A percentile compares a stretch with the other conserved stretches of the same genome.
Evolutionary conservation across 2,329 filamentous ascomycete genomes (phyloP).

Genomic region (Ceratocystis smalleyi): DNA sequence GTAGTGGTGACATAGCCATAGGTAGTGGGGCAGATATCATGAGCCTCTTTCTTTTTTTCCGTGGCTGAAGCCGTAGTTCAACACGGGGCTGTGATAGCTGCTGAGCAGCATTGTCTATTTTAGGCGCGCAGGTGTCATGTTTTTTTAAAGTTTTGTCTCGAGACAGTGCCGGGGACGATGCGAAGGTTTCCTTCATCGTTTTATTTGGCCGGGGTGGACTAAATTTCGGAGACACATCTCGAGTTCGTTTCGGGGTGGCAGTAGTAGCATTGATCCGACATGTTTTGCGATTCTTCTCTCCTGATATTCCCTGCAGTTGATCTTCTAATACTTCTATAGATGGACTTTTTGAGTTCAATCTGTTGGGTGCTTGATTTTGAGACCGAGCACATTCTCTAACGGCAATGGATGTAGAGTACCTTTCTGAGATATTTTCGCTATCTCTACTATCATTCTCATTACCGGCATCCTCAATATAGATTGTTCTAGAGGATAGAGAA

Average conservation of each 20-base stretch:
- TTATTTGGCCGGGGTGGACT: not conserved
- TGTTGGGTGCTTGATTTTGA: not conserved
- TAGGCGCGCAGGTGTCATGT: not conserved
- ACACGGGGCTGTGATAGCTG: constrained; percentile 7
- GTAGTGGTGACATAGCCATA: not conserved
- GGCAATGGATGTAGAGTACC: too few relatives aligned
- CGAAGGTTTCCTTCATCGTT: not conserved
- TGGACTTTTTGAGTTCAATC: not conserved
- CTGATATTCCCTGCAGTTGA: not conserved
- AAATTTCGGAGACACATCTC: not conserved
- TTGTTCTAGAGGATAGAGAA: not conserved
- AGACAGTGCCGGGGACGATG: not conserved
- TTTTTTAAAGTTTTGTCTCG: not conserved
- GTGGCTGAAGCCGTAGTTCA: constrained; percentile 4
- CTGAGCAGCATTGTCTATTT: not conserved
- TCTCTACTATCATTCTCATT: not conserved
- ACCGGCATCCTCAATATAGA: not conserved
- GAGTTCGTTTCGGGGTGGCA: not conserved
- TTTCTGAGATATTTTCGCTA: not conserved
- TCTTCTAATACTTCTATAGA: not conserved
- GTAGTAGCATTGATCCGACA: not conserved
- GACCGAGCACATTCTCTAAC: too few relatives aligned
- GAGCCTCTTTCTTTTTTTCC: constrained; percentile 4
- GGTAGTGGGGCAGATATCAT: constrained; percentile 9
- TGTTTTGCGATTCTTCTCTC: not conserved